These are phyloP conservation scores for Stagonosporopsis cucurbitacearum DNA, from an alignment of 2,329 filamentous ascomycete species.

Conservation along the genomic window DNA sequence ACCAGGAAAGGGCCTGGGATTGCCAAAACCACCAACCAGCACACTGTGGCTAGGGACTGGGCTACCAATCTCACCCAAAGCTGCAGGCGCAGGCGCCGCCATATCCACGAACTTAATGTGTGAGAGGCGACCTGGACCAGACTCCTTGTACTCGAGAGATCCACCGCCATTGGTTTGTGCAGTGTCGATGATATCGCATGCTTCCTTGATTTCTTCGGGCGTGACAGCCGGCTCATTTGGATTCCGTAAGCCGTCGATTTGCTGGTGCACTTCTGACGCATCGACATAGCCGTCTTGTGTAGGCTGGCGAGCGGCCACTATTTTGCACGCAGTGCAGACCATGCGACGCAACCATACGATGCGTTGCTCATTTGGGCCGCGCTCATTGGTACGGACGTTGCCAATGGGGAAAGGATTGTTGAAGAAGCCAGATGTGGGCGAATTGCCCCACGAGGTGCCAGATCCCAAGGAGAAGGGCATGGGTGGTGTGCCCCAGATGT, in stretches of 20 bases:
- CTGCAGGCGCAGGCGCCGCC: conserved; percentile 33
- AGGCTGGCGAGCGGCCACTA: conserved; percentile 55
- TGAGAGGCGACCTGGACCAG: conserved; percentile 50
- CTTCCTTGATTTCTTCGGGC: conserved; percentile 75
- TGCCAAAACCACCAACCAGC: conserved; percentile 43
- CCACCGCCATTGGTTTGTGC: conserved; percentile 81
- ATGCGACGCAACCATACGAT: conserved; percentile 54
- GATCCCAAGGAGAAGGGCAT: conserved; percentile 50
- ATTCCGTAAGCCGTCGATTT: conserved; percentile 70
- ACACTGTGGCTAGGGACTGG: conserved; percentile 54
- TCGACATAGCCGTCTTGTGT: conserved; percentile 71
- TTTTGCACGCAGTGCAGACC: conserved; percentile 79
- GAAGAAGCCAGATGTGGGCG: conserved; percentile 44
- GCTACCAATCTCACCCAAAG: conserved; percentile 57
- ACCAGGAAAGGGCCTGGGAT: conserved; percentile 36
- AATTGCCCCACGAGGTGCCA: conserved; percentile 50
- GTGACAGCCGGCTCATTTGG: conserved; percentile 62
- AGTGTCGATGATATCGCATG: conserved; percentile 91
- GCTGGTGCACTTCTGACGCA: conserved; percentile 65
- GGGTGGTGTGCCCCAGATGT: conserved; percentile 52
- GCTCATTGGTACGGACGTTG: conserved; percentile 35
- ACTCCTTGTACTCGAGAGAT: conserved; percentile 74
- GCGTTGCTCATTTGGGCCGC: conserved; percentile 36
- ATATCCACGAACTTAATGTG: conserved; percentile 53
- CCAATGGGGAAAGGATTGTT: conserved; percentile 42